Percentiles rank a stretch among this genome's conserved stretches.
These are phyloP conservation scores for Pulicaria dysenterica DNA, from an alignment of 129 eudicot genomes.

Conservation along the genomic window DNA sequence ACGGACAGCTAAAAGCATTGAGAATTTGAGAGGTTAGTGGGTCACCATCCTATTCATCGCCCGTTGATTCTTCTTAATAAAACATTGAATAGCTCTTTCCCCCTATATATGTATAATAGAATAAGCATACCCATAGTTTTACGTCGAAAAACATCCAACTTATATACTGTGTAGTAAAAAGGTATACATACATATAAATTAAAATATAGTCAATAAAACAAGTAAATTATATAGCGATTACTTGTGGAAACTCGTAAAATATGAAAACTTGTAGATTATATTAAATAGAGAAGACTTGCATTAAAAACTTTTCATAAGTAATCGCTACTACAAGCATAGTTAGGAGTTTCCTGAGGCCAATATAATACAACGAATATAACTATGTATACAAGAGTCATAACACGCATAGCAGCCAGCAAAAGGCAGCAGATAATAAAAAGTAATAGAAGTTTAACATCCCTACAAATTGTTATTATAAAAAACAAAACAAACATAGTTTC, in stretches of 20 bases:
- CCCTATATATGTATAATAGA: not conserved
- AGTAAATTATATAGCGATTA: not conserved
- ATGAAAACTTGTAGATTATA: not conserved
- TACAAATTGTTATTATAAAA: slow-evolving; percentile 27
- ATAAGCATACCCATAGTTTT: not conserved
- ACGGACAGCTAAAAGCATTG: slow-evolving; percentile 29
- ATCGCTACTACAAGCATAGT: not conserved
- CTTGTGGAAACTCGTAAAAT: too few species aligned
- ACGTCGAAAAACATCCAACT: not conserved
- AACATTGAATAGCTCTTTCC: slow-evolving; percentile 31
- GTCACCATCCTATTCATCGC: slow-evolving; percentile 34
- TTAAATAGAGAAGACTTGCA: not conserved
- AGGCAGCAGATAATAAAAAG: slow-evolving; percentile 16
- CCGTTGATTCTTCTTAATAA: slow-evolving; percentile 25
- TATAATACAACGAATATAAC: slow-evolving; percentile 17
- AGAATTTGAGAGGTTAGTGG: slow-evolving; percentile 18
- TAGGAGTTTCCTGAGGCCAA: not conserved
- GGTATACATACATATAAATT: not conserved
- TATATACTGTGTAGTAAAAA: not conserved
- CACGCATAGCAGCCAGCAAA: slow-evolving; percentile 18
- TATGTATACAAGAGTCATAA: slow-evolving; percentile 20
- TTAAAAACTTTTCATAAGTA: not conserved
- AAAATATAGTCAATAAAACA: not conserved
- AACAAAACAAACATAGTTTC: slow-evolving; percentile 24
- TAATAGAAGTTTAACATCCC: slow-evolving; percentile 26